Conservation (phyloP, 1,284 basidiomycete species). For the Schizophyllum amplum region DNA sequence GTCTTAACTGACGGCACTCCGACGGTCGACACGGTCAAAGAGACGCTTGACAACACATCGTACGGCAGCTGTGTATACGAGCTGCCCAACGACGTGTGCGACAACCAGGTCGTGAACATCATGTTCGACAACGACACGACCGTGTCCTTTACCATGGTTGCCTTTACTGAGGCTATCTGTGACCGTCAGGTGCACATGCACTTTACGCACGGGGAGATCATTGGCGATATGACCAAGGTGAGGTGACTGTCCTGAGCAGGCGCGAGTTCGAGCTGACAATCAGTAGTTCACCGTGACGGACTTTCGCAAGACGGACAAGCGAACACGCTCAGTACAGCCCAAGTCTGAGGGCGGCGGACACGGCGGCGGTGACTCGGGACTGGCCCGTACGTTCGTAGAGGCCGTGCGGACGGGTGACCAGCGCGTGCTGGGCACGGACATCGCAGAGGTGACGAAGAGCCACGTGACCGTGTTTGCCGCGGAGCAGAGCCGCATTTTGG, state of each 20-base stretch:
- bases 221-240: slow-evolving; percentile 61
- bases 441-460: slow-evolving; percentile 64
- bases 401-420: slow-evolving; percentile 62
- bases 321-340: neutral
- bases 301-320: slow-evolving; percentile 51
- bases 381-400: slow-evolving; percentile 64
- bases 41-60: slow-evolving; percentile 54
- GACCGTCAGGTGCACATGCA: slow-evolving; percentile 71
- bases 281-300: slow-evolving; percentile 64
- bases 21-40: slow-evolving; percentile 70
- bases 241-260: no score
- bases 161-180: slow-evolving; percentile 63
- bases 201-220: slow-evolving; percentile 75
- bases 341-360: slow-evolving; percentile 55
- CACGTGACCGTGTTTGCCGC: slow-evolving; percentile 83
- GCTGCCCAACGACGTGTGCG: slow-evolving; percentile 72
- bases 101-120: slow-evolving; percentile 78
- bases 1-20: slow-evolving; percentile 68
- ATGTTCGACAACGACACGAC: slow-evolving; percentile 74
- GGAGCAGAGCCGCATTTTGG: slow-evolving; percentile 50
- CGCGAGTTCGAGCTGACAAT: no score
- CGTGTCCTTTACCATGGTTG: slow-evolving; percentile 79
- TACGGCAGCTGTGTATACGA: slow-evolving; percentile 83
- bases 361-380: slow-evolving; percentile 73
- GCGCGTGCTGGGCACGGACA: slow-evolving; percentile 53